Conservation (phyloP, 169 alveolate species). For the Pseudocohnilembus persalinus region DNA sequence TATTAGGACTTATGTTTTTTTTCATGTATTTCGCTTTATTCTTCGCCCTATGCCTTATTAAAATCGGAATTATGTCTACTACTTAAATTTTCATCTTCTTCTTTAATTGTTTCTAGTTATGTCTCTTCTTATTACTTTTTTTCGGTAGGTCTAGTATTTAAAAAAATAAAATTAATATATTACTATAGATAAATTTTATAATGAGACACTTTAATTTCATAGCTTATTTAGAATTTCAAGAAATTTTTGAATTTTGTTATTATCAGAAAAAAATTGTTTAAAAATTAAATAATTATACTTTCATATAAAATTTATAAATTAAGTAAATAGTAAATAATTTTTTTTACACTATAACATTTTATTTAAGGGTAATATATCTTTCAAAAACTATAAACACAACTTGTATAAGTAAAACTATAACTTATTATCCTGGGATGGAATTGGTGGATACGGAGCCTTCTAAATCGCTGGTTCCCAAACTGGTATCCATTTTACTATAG, state of each 20-base stretch:
- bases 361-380: constrained; percentile 29
- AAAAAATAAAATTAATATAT: too few species aligned
- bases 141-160: not conserved
- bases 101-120: not conserved
- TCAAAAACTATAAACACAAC: constrained; percentile 35
- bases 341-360: not conserved
- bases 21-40: too few species aligned
- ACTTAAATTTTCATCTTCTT: too few species aligned
- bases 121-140: too few species aligned
- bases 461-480: constrained; percentile 14
- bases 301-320: not conserved
- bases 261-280: constrained; percentile 11
- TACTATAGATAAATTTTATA: not conserved
- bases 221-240: not conserved
- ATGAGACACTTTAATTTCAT: not conserved
- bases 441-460: constrained; percentile 17
- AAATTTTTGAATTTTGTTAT: not conserved
- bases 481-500: constrained; percentile 22
- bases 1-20: too few species aligned
- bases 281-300: constrained; percentile 10
- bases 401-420: constrained; percentile 18
- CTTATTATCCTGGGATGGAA: constrained; percentile 27
- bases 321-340: too few species aligned
- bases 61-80: too few species aligned
- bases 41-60: too few species aligned